Conservation (phyloP, 1,284 basidiomycete genomes). For the Ceratobasidium sp. region DNA sequence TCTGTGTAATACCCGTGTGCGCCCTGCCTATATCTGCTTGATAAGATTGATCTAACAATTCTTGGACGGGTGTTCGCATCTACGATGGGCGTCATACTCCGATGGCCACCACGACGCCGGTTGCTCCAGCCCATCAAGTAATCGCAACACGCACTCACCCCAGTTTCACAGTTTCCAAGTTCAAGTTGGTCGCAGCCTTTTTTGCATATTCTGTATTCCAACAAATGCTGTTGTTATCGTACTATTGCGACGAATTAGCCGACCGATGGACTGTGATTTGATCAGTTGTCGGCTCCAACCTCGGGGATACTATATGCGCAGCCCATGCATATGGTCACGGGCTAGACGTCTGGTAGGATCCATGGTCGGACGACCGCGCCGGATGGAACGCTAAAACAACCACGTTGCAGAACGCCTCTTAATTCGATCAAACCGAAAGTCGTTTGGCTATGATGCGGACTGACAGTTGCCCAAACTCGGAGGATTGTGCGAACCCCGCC, state of each 20-base stretch:
- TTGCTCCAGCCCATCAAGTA: not conserved
- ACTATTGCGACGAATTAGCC: not conserved
- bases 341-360: not conserved
- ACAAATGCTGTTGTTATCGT: not conserved
- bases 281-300: too few species aligned
- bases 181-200: not conserved
- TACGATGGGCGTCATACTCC: not conserved
- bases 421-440: constrained; percentile 29
- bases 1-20: too few species aligned
- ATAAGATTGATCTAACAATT: not conserved
- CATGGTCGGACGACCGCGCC: not conserved
- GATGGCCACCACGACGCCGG: too few species aligned
- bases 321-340: not conserved
- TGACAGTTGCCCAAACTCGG: constrained; percentile 2
- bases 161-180: not conserved
- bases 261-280: not conserved
- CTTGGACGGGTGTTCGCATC: not conserved
- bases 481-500: not conserved
- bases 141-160: not conserved
- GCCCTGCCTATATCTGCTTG: not conserved
- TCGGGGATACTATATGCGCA: not conserved
- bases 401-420: not conserved
- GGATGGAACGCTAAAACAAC: not conserved
- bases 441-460: not conserved
- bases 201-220: not conserved